Evolutionary conservation across 768 basidiomycete species (phyloP).

Genomic region (Piloderma croceum): DNA sequence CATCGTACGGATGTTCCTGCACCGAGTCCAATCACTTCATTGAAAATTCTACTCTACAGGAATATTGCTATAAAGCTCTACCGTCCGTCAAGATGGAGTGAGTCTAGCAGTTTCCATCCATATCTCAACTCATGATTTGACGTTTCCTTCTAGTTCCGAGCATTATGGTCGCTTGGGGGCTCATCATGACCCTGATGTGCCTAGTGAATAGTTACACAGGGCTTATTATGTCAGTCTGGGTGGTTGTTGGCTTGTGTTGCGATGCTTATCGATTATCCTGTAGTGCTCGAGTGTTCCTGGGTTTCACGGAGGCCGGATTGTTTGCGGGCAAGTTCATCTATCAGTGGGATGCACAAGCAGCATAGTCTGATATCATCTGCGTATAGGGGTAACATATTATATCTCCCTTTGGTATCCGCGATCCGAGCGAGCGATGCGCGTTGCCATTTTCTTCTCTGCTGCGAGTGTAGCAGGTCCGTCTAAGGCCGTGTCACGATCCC

Average conservation of each 20-base stretch:
- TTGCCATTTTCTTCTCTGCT: too few relatives aligned
- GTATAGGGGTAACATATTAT: slow-evolving; percentile 39
- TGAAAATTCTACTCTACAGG: slow-evolving; percentile 14
- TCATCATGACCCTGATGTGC: slow-evolving; percentile 35
- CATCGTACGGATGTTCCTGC: slow-evolving; percentile 28
- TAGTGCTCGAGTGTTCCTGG: slow-evolving; percentile 39
- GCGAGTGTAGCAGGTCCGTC: too few relatives aligned
- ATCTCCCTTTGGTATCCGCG: slow-evolving; percentile 61
- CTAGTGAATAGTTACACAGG: slow-evolving; percentile 29
- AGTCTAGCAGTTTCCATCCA: slow-evolving; percentile 7
- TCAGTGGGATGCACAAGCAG: too few relatives aligned
- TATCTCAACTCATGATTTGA: slow-evolving; percentile 1
- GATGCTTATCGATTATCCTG: not conserved
- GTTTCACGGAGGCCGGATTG: slow-evolving; percentile 43
- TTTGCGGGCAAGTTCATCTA: too few relatives aligned
- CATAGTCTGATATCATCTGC: too few relatives aligned
- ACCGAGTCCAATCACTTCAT: not conserved
- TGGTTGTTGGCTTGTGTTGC: not conserved
- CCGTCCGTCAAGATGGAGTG: slow-evolving; percentile 32
- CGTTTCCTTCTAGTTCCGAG: slow-evolving; percentile 26
- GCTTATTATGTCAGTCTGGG: slow-evolving; percentile 25
- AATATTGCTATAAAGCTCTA: slow-evolving; percentile 34
- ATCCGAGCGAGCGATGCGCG: too few relatives aligned
- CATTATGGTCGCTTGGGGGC: slow-evolving; percentile 36
- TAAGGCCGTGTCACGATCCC: too few relatives aligned